Base-by-base conservation (phyloP, 208 protist genomes). In the Trypanosoma mega region DNA sequence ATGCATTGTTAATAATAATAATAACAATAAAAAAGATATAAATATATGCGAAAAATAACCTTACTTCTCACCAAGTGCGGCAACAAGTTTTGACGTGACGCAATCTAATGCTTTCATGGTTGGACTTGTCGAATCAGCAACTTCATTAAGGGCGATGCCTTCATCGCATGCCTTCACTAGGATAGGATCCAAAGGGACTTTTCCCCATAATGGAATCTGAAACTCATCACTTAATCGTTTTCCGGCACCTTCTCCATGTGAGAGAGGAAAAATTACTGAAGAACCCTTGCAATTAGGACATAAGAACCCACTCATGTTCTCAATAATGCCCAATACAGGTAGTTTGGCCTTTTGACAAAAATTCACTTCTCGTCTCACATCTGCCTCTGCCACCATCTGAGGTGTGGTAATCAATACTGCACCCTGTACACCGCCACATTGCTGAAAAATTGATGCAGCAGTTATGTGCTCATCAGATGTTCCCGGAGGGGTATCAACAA, bases 391-490 rank as follows among this genome's bases (percentile, higher is more conserved):
- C 0, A 99, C 96, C 45, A 98, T 92, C 87, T 99, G 98, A 44
- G 98, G 98, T 8, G 98, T 99, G 1, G 98, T 99, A 21, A 99
- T 89, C 26, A 99, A 74, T 37, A 99, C 76, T 5, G 93, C 93
- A 31, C 94, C 96, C 67, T 94, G 87, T 30, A 91, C 59, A 36
- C 80, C 80, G 48, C 82, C 82, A 44, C 70, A 77, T 59, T 90
- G 78, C 59, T 91, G 86, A 44, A 99, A 74, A 50, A 98, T 90
- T 24, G 92, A 87, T 44, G 88, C 88, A 34, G 96, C 73, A 23
- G 98, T 99, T 41, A 99, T 90, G 85, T 99, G 99, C 81, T 99
- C 99, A 76, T 99, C 99, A 9, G 96, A 99, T 6, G 99, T 99
- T 41, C 99, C 99, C 5, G 99, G 99, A 31, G 99, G 99, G 14